These are phyloP conservation scores for Aureobasidium mangrovei DNA, from an alignment of 2,329 filamentous ascomycete genomes.

Conservation along the genomic window DNA sequence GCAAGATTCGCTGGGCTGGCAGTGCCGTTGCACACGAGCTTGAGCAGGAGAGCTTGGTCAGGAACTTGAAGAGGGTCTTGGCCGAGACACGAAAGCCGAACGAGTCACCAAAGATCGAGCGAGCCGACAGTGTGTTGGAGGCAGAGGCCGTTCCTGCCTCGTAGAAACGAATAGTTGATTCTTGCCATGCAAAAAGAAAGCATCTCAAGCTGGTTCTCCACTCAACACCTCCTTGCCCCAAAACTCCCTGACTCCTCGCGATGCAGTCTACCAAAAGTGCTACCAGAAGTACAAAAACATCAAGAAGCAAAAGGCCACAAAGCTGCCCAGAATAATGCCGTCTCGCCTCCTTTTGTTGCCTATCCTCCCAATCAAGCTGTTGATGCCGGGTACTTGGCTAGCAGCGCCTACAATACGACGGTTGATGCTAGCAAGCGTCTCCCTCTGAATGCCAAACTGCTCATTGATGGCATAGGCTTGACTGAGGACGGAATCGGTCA, in stretches of 20 bases:
- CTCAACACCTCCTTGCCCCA: neutral
- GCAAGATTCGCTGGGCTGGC: slow-evolving; percentile 88
- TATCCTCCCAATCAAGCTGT: slow-evolving; percentile 83
- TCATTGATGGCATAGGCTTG: slow-evolving; percentile 97
- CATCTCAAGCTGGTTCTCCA: neutral
- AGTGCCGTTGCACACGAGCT: slow-evolving; percentile 59
- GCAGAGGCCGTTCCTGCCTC: neutral
- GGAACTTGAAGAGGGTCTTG: slow-evolving; percentile 54
- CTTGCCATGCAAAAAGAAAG: no score
- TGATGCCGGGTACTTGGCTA: slow-evolving; percentile 86
- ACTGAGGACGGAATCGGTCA: slow-evolving; percentile 82
- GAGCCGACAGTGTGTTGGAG: slow-evolving; percentile 1
- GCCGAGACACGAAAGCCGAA: slow-evolving; percentile 37
- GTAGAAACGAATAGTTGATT: neutral
- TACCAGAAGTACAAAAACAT: slow-evolving; percentile 72
- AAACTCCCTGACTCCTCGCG: slow-evolving; percentile 3
- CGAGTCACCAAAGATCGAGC: neutral
- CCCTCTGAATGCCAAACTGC: slow-evolving; percentile 76
- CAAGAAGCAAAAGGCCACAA: slow-evolving; percentile 87
- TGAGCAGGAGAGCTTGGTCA: slow-evolving; percentile 60
- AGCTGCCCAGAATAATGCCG: slow-evolving; percentile 82
- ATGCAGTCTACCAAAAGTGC: neutral
- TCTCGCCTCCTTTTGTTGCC: slow-evolving; percentile 91
- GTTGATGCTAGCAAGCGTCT: slow-evolving; percentile 82
- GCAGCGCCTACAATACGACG: slow-evolving; percentile 81